Base-by-base conservation (phyloP, 2,329 filamentous ascomycete genomes). In the Fonsecaea monophora region DNA sequence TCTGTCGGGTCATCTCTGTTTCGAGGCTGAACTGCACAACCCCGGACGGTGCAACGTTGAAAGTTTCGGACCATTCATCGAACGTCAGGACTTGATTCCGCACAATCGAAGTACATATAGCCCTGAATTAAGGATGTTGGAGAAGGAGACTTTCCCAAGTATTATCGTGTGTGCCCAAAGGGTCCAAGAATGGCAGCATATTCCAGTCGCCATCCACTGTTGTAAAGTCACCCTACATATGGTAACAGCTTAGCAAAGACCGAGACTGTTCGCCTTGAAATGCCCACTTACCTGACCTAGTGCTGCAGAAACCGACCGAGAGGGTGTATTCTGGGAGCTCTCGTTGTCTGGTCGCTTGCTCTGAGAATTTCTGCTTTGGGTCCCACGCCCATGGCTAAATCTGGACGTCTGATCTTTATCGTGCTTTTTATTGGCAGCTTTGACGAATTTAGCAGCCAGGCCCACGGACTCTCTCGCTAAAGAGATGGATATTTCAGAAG, bases 401-500 rank as follows among this genome's bases (percentile, higher is more conserved):
- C 38, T 40, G 38, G 38, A 40, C 12, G 38, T 40, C 13, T 40
- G 38, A 15, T 12, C 38, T 2, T 40, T 40, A 15, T 40, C 38
- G 13, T 40, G 38, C 21, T n/a, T 45, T 45, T 45, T 45, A 4
- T 18, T 45, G 15, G 48, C 34, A 45, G 34, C 40, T 34, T 50
- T 45, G 38, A 64, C 54, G 13, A 58, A 10, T 37, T 21, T 57
- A 18, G 61, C 56, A 2, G 61, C 54, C 13, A 58, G 32, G 18
- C 12, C 58, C 9, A 54, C 53, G 9, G 54, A 35, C 18, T 64
- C 61, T 37, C 53, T 38, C 8, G 61, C 53, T 35, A 64, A 32
- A 21, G 61, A 58, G 53, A 64, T 58, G 21, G 61, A 64, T 18
- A 58, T 37, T 15, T 40, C 18, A 30, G 61, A 57, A 38, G 53